Percentiles rank a stretch among this genome's conserved stretches.
Conservation (phyloP, 352 stramenopile genomes). For the Pythium aristosporum region DNA sequence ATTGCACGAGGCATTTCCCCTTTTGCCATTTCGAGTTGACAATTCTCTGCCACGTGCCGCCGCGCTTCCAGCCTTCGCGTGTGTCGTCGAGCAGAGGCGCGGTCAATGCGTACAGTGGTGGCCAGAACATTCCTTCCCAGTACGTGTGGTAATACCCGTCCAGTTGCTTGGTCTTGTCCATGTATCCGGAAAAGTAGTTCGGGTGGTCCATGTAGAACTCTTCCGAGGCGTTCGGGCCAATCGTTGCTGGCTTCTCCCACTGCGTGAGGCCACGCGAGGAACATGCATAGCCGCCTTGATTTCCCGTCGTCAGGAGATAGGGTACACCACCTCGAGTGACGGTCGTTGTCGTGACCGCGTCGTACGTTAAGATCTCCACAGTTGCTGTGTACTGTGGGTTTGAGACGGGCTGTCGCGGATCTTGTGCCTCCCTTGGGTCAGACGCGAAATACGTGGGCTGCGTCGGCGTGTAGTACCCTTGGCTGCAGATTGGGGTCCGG, state of each 20-base stretch:
- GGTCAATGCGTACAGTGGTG: conserved; percentile 89
- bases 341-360: conserved; percentile 34
- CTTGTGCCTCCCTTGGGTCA: conserved; percentile 43
- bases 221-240: conserved; percentile 46
- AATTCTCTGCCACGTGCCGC: conserved; percentile 73
- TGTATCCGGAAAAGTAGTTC: conserved; percentile 97
- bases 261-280: conserved; percentile 92
- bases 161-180: conserved; percentile 83
- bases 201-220: conserved; percentile 90
- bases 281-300: conserved; percentile 94
- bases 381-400: conserved; percentile 61
- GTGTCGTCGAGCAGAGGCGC: conserved; percentile 86
- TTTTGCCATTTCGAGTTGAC: conserved; percentile 86
- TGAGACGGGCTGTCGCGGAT: conserved; percentile 51
- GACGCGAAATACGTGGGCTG: conserved; percentile 80
- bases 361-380: conserved; percentile 61
- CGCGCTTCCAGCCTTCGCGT: conserved; percentile 88
- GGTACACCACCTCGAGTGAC: conserved; percentile 41
- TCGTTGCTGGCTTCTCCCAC: conserved; percentile 89
- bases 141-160: conserved; percentile 87
- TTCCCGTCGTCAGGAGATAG: conserved; percentile 44
- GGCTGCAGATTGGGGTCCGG: conserved; percentile 90
- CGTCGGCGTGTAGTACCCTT: conserved; percentile 91
- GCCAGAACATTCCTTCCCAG: conserved; percentile 91
- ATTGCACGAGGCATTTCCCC: conserved; percentile 93